Evolutionary conservation across 2,329 filamentous ascomycete species (phyloP), one percentile per base, ranked within the genome.

Genomic region (Tolypocladium paradoxum): DNA sequence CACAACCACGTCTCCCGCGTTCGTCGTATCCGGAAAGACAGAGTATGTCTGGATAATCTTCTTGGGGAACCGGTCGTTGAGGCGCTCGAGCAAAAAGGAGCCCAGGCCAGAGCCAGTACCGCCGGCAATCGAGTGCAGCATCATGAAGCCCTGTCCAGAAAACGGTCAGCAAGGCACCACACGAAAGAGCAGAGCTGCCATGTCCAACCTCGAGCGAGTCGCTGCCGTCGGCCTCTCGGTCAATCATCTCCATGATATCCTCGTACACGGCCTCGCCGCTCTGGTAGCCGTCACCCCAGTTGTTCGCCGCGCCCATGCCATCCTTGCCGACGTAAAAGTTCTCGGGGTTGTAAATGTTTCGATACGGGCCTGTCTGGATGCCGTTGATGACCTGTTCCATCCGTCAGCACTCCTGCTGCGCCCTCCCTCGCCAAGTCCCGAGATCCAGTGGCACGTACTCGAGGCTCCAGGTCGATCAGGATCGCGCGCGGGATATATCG

Each of bases 31-130:
- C 2, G 93, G 92, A 63, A 99, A 99, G 51, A 99, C 95, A 0
- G 92, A 97, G 72, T 99, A 99, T 43, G 93, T 97, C 73, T 99
- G 93, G 54, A 99, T 96, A 59, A 99, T 84, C 77, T 99, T 99
- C 74, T 99, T 99, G 36, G 95, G 93, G 62, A 97, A 99, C 49
- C 91, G 82, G 70, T 99, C 93, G 69, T 99, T 99, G 69, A 99
- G 84, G 58, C 90, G 81, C 72, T 99, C 95, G 20, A 99, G 82
- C 56, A 99, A 80, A 66, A 95, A 99, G 31, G 90, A 96, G 27
- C 93, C 93, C 47, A 99, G 73, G n/a, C 93, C 93, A 24, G 91
- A 96, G 9, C 93, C 93, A 20, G 93, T 99, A 54, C 93, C 93
- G 57, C 93, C 93, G 45, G 93, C 95, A 65, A 99, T 99, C 3